Base-by-base conservation (phyloP, 2,329 filamentous ascomycete species). In the Exophiala aquamarina region DNA sequence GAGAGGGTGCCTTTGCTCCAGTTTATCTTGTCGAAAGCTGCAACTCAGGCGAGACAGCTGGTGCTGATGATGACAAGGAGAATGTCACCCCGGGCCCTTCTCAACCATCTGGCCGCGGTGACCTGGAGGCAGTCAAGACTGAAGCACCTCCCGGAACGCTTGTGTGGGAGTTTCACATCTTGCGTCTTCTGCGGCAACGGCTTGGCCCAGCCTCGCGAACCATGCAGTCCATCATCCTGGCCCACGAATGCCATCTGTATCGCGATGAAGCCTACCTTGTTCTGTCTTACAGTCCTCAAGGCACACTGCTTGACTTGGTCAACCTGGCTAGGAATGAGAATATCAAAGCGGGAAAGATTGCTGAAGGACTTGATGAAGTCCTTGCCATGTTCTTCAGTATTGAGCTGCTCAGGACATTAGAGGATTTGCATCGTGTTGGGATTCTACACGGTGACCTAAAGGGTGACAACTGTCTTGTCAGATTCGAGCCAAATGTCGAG, bases 361-460 rank as follows among this genome's bases (percentile, higher is more conserved):
- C 73, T 26, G 56, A 59, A 44, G 56, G 54, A 3, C 89, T 98
- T 79, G 93, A 98, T 59, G 93, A 98, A 68, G 77, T 79, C 38
- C 75, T 97, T 2, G 89, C 87, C 59, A 96, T 97, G 89, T 97
- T 96, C 74, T 95, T 97, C 70, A 79, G 88, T 6, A 77, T 97
- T 51, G 93, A 98, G 68, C 78, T 98, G 5, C 78, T 98, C 59
- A 87, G 93, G 40, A 95, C 89, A 0, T 79, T 95, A 3, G 93
- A 97, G 70, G 84, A 86, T 0, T 76, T 98, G 17, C 93, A 98
- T 67, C 66, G 81, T 3, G 86, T 86, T 57, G 79, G 82, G 2
- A 76, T 98, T 47, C 74, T 97, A 36, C 93, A 98, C 64, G 93
- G 93, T 31, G 93, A 98, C 62, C 77, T 98, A 58, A 98, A 98